Evolutionary conservation across 139 green algal genomes (phyloP).

Genomic region (Chlamydomonas sp.): DNA sequence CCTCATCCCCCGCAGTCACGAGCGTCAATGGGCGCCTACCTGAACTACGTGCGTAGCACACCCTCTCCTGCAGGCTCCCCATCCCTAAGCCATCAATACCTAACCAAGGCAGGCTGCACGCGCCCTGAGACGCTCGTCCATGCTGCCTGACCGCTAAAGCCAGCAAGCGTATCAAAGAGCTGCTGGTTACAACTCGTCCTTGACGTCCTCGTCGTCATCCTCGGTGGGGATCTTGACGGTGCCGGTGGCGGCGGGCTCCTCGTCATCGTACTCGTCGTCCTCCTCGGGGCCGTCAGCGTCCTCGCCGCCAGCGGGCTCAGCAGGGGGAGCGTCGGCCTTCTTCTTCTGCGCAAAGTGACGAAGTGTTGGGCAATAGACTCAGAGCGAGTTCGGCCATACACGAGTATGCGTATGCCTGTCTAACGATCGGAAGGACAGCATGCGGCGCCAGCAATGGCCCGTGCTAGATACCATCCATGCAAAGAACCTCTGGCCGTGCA

Average conservation of each 20-base stretch:
- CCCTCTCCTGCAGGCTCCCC: no score
- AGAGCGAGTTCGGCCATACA: neutral
- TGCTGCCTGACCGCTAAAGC: neutral
- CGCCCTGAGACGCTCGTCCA: no score
- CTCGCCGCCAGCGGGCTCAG: neutral
- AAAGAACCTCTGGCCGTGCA: neutral
- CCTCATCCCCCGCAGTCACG: no score
- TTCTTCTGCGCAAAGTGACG: neutral
- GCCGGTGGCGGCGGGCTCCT: constrained; percentile 23
- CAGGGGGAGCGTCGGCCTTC: constrained; percentile 22
- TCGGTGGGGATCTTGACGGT: constrained; percentile 5
- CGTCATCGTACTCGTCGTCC: constrained; percentile 44
- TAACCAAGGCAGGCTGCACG: neutral
- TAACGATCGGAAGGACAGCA: neutral
- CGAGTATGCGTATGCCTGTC: neutral
- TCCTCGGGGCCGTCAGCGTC: constrained; percentile 28
- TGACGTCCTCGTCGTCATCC: constrained; percentile 7
- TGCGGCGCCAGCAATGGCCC: neutral
- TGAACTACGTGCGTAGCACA: no score
- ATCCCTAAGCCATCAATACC: no score
- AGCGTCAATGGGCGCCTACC: no score
- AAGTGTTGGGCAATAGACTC: neutral
- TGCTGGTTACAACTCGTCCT: constrained; percentile 46
- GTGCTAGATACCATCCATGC: neutral
- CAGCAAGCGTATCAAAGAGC: neutral